Base-by-base conservation (phyloP, 1,284 basidiomycete genomes). In the Ganoderma boninense region DNA sequence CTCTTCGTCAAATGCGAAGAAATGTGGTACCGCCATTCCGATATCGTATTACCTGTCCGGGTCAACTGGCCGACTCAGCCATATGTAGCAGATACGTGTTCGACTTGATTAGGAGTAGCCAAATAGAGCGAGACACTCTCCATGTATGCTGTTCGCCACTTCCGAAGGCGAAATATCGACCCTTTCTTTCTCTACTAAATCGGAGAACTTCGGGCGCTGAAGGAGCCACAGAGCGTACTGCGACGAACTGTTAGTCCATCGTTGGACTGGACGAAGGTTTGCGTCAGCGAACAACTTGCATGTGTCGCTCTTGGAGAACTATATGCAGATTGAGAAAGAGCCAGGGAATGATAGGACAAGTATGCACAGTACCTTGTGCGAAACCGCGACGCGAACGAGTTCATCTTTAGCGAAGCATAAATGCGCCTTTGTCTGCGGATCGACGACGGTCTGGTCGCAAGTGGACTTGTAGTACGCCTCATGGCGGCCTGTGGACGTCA, bases 201-300 rank as follows among this genome's bases (percentile, higher is more conserved):
- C n/a, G 49, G 82, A 81, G 82, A 97, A 95, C 0, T 88, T 82
- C 0, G 97, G 95, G 32, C 95, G 91, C 81, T 98, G 96, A 35
- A 99, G 87, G 1, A 99, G 87, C 94, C 95, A 98, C 38, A 99
- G 83, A 1, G 95, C 93, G 80, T 98, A 98, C 61, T 89, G 89
- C 1, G 86, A 86, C 43, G 88, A 83, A 62, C 86, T 87, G 74
- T 97, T 95, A 62, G 86, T 91, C 97, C 97, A 99, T 46, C 92
- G 89, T 76, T 96, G 91, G 62, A 99, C 87, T 7, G 95, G 91
- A 13, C 96, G 89, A n/a, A 99, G 85, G 67, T 95, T 90, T 4
- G 93, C 89, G 18, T 89, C 85, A 0, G 90, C 83, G 80, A 99
- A 98, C 38, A 99, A 84, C 0, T 84, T 81, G 68, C 89, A 87